Evolutionary conservation across 1,284 basidiomycete genomes (phyloP).

Genomic region (Cutaneotrichosporon sp.): DNA sequence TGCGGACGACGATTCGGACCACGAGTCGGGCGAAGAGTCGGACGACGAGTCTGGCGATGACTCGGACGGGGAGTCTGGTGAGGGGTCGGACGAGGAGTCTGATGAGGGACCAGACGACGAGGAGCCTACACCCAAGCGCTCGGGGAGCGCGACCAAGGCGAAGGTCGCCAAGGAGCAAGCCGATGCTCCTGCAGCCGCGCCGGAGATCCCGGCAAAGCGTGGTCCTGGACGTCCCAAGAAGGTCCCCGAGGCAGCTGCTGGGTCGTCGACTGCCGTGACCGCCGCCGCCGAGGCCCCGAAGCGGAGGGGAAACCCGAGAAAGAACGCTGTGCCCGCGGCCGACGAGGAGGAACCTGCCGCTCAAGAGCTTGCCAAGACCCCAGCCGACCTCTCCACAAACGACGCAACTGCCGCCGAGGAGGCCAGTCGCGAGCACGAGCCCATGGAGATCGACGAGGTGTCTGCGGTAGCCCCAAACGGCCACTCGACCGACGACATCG

Average conservation of each 20-base stretch:
- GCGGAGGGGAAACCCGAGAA: background rate
- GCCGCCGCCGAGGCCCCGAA: no score
- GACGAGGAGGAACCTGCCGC: background rate
- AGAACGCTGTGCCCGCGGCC: background rate
- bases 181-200: background rate
- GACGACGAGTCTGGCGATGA: background rate
- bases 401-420: background rate
- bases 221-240: background rate
- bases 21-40: background rate
- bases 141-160: background rate
- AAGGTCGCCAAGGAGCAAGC: background rate
- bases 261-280: background rate
- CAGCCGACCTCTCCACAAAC: no score
- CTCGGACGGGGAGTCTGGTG: no score
- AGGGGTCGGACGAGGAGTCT: background rate
- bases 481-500: slow-evolving; percentile 3
- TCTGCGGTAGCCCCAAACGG: no score
- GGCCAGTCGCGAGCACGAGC: background rate
- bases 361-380: no score
- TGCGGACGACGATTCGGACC: background rate
- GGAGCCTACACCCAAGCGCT: background rate
- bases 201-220: no score
- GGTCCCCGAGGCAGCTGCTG: background rate
- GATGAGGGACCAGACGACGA: background rate
- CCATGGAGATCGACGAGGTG: background rate